Conservation (phyloP, 352 stramenopile species). For the Phytophthora ramorum region DNA sequence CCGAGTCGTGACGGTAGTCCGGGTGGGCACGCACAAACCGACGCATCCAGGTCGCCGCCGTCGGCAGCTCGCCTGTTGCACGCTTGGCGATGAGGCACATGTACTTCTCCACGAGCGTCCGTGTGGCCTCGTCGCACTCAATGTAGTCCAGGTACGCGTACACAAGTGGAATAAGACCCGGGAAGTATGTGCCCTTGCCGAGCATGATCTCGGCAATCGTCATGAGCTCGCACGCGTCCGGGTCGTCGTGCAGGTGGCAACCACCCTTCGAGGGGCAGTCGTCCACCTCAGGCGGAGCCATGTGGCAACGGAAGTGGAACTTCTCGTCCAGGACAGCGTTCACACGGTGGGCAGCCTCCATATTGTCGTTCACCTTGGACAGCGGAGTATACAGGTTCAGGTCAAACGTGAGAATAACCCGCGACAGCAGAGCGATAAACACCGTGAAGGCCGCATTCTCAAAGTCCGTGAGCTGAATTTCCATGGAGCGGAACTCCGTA, state of each 20-base stretch:
- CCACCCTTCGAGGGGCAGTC: slow-evolving; percentile 56
- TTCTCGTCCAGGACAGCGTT: slow-evolving; percentile 96
- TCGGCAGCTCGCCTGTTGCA: slow-evolving; percentile 95
- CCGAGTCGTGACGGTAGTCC: slow-evolving; percentile 96
- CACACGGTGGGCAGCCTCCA: slow-evolving; percentile 96
- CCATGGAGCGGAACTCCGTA: slow-evolving; percentile 98
- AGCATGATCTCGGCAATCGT: slow-evolving; percentile 98
- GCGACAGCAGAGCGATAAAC: slow-evolving; percentile 97
- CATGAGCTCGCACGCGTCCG: slow-evolving; percentile 93
- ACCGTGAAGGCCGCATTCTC: slow-evolving; percentile 99
- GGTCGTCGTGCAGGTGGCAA: slow-evolving; percentile 69
- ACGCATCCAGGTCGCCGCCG: slow-evolving; percentile 96
- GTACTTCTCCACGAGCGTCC: slow-evolving; percentile 74
- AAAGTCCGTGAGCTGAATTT: slow-evolving; percentile 99
- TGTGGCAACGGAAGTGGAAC: slow-evolving; percentile 98
- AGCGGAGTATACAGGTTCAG: slow-evolving; percentile 99
- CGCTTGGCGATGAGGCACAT: slow-evolving; percentile 94
- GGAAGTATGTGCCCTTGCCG: slow-evolving; percentile 96
- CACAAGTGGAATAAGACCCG: slow-evolving; percentile 96
- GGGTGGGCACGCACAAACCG: slow-evolving; percentile 95
- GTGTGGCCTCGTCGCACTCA: slow-evolving; percentile 94
- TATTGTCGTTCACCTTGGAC: slow-evolving; percentile 98
- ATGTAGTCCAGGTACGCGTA: slow-evolving; percentile 98
- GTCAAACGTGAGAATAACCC: slow-evolving; percentile 99
- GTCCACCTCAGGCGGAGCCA: slow-evolving; percentile 87